Base-by-base conservation (phyloP, 2,329 filamentous ascomycete species). In the Fusarium nanum region DNA sequence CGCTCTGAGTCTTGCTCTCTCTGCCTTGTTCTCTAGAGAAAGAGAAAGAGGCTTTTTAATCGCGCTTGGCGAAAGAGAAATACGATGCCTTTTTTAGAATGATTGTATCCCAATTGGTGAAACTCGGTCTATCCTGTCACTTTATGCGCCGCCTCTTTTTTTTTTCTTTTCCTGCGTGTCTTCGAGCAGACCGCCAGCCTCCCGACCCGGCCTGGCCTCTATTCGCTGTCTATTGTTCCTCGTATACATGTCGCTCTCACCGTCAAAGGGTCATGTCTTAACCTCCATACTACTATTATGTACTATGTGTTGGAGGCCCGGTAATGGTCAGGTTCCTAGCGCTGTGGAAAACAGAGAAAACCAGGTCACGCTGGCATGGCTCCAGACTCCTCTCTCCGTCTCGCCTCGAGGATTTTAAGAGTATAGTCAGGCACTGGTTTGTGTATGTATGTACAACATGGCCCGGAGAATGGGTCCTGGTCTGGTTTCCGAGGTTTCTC, bases 361-460 rank as follows among this genome's bases (percentile, higher is more conserved):
- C 11, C 34, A 44, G 72, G 69, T 67, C 64, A 67, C 56, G 64
- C 49, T 70, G 66, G 61, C 67, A 53, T 64, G 64, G 60, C 55
- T 71, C 68, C 58, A 61, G 68, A 60, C 63, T 70, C 58, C 34
- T 37, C 18, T 37, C 18, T 37, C 34, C 34, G 34, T 37, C 56
- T 60, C 62, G 56, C 52, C 40, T 62, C 37, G 42, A 54, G 40
- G 49, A 52, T 52, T 52, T 50, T 52, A n/a, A 27, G 40, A 25
- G 34, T 53, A 27, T 53, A 53, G 34, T 25, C 49, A 53, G 34
- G 53, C 61, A 58, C 52, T 48, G 52, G 25, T 50, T 40, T 68
- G 42, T 23, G 23, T 23, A 25, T 34, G 32, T 54, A 60, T 59
- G 42, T 57, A 23, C 50, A 70, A 50, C 57, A 60, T 64, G 50